A percentile compares a stretch with the other conserved stretches of the same genome.
Evolutionary conservation across 2,329 filamentous ascomycete genomes (phyloP).

Genomic region (Dactylonectria estremocensis): DNA sequence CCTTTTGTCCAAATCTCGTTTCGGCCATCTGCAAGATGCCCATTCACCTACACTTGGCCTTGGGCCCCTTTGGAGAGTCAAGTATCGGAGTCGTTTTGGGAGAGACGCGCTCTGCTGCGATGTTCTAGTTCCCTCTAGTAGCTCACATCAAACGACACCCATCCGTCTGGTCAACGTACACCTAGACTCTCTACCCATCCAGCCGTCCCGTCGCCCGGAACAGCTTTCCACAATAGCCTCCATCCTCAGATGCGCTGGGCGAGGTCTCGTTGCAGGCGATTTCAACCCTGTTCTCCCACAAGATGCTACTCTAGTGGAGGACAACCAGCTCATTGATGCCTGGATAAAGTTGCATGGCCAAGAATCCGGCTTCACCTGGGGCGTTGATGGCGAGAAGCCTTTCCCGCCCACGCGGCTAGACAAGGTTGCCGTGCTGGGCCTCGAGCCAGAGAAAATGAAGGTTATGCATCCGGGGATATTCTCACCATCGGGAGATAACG

Average conservation of each 20-base stretch:
- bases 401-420: conserved; percentile 56
- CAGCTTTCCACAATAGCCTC: conserved; percentile 49
- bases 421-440: conserved; percentile 52
- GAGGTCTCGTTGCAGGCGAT: conserved; percentile 57
- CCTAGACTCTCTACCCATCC: conserved; percentile 53
- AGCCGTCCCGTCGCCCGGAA: conserved; percentile 48
- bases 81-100: conserved; percentile 51
- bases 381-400: conserved; percentile 50
- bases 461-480: conserved; percentile 33
- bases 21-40: conserved; percentile 28
- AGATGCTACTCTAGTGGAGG: conserved; percentile 50
- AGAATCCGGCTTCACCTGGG: conserved; percentile 57
- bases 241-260: conserved; percentile 46
- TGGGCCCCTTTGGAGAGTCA: conserved; percentile 50
- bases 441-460: conserved; percentile 39
- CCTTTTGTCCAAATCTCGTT: conserved; percentile 49
- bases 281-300: conserved; percentile 57
- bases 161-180: conserved; percentile 58
- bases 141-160: conserved; percentile 15
- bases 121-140: conserved; percentile 39
- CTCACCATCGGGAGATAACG: background rate
- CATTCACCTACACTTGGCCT: conserved; percentile 40
- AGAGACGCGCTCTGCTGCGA: conserved; percentile 55
- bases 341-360: conserved; percentile 50
- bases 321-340: conserved; percentile 54